Conservation (phyloP, 2,329 filamentous ascomycete species). For the Botrytis squamosa region DNA sequence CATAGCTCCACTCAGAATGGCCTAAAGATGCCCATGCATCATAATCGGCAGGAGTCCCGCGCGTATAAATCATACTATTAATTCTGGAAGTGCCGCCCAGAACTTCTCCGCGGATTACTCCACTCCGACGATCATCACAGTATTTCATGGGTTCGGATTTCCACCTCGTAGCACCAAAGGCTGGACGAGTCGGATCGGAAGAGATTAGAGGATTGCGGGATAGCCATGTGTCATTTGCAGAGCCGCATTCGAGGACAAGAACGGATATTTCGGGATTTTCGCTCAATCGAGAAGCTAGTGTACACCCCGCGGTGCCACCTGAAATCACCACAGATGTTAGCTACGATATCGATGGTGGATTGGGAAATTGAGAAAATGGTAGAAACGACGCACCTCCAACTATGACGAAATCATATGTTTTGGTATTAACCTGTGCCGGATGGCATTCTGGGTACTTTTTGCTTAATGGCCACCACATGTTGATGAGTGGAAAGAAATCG, state of each 20-base stretch:
- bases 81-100: conserved; percentile 44
- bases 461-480: not conserved
- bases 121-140: conserved; percentile 11
- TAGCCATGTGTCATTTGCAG: conserved; percentile 14
- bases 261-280: conserved; percentile 42
- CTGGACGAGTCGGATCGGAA: not conserved
- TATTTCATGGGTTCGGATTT: conserved; percentile 14
- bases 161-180: conserved; percentile 2
- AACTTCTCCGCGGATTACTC: conserved; percentile 17
- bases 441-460: not conserved
- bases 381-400: not conserved
- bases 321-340: not conserved
- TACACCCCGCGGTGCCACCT: conserved; percentile 45
- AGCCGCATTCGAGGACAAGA: conserved; percentile 43
- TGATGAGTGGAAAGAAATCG: not conserved
- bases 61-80: conserved; percentile 44
- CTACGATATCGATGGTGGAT: rapidly evolving
- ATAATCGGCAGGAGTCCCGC: conserved; percentile 43
- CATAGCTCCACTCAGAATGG: conserved; percentile 47
- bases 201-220: conserved; percentile 3
- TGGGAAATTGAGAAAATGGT: too few species aligned
- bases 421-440: not conserved
- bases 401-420: not conserved
- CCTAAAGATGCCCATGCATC: conserved; percentile 48
- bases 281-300: conserved; percentile 43